Evolutionary conservation across 495 filamentous ascomycete genomes (phyloP), one percentile per base, ranked within the genome.

Genomic region (Acidomyces sp.): DNA sequence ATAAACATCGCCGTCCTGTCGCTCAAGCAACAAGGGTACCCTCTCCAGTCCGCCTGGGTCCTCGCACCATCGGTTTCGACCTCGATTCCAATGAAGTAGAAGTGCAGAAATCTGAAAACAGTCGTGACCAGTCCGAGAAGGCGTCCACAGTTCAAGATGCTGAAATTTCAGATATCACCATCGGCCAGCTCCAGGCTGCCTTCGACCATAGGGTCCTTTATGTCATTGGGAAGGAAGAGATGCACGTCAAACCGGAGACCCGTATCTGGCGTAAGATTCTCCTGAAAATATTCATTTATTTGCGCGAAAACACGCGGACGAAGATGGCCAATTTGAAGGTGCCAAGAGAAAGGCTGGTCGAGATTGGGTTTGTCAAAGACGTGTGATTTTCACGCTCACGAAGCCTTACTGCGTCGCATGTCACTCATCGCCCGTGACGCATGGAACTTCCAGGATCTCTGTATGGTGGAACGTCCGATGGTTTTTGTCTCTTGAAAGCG

Each of bases 161-260:
- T 2, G 30, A 17, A 11, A 28, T 39, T 34, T 36, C 9, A 2
- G 29, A 41, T 18, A 15, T 28, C 13, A 57, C 71, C 23, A 52
- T 77, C 1, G 67, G 62, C 0, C 55, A 61, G 3, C 56, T 82
- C 0, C 66, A 77, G 16, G 48, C 58, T 0, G 76, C 76, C 1
- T 77, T 69, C 44, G 62, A 68, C 10, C 63, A 64, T 25, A 73
- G 75, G 46, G 66, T 80, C 28, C 57, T 79, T 19, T 81, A 82
- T 48, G 64, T 84, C n/a, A 62, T 82, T n/a, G 79, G 79, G 9
- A 84, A 82, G 52, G 78, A 82, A 48, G 69, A 81, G 60, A 69
- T 82, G 68, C 61, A 61, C 16, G 66, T 82, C 48, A 59, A 56
- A 31, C 32, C 43, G 4, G 56, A 55, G 4, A 65, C 61, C 11